A percentile compares a stretch with the other conserved stretches of the same genome.
These are phyloP conservation scores for Lecanicillium sp. DNA, from an alignment of 2,329 filamentous ascomycete species.

Conservation along the genomic window DNA sequence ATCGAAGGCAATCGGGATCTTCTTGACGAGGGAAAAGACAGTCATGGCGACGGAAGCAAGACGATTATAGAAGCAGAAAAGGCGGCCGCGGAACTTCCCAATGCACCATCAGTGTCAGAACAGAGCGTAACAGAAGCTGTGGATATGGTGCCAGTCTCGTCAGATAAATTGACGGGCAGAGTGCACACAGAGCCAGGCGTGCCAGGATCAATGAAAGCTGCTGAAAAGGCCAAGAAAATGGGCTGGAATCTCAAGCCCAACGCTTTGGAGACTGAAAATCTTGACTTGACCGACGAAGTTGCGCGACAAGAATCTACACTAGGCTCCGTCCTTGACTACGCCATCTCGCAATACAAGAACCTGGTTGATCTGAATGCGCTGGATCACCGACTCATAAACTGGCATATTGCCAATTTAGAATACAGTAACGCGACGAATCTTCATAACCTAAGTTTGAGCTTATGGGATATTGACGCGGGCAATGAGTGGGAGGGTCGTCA, in stretches of 20 bases:
- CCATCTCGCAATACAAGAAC: constrained; percentile 78
- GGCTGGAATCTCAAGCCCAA: constrained; percentile 71
- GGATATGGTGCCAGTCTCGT: constrained; percentile 54
- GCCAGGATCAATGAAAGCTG: constrained; percentile 61
- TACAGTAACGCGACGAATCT: constrained; percentile 93
- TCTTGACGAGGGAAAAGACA: constrained; percentile 77
- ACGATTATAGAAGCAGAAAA: constrained; percentile 67
- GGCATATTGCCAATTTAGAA: constrained; percentile 97
- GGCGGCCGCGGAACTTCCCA: constrained; percentile 51
- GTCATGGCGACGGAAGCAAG: constrained; percentile 57
- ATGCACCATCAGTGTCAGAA: constrained; percentile 43
- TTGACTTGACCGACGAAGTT: constrained; percentile 63
- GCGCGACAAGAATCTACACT: constrained; percentile 62
- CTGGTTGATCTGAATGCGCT: constrained; percentile 77
- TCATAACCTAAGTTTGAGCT: constrained; percentile 74
- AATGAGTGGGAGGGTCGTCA: constrained; percentile 97
- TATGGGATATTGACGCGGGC: constrained; percentile 95
- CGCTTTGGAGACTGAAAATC: constrained; percentile 52
- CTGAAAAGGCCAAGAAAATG: constrained; percentile 68
- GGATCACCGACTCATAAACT: constrained; percentile 87
- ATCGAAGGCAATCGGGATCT: constrained; percentile 76
- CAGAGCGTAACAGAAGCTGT: constrained; percentile 44
- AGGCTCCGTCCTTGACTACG: constrained; percentile 84
- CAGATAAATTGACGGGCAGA: constrained; percentile 62
- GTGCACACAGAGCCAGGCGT: constrained; percentile 64